Evolutionary conservation across 1,139 yeast genomes (phyloP).

Genomic region (Suhomyces ambrosiae): DNA sequence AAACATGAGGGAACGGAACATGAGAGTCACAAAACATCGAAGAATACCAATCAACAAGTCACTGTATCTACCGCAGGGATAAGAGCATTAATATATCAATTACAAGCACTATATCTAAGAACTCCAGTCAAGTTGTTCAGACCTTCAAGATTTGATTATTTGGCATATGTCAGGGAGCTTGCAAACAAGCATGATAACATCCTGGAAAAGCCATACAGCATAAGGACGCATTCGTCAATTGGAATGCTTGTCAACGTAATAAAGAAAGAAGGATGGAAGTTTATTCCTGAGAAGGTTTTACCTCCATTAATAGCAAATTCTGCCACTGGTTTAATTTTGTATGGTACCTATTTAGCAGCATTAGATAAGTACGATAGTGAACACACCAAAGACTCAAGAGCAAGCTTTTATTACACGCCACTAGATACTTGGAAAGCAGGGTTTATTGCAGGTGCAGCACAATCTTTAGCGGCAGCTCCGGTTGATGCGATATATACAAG

Average conservation of each 20-base stretch:
- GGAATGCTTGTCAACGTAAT: slow-evolving; percentile 75
- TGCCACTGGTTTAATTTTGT: slow-evolving; percentile 80
- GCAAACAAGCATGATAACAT: slow-evolving; percentile 52
- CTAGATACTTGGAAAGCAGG: slow-evolving; percentile 78
- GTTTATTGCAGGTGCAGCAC: slow-evolving; percentile 79
- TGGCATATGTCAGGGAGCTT: slow-evolving; percentile 63
- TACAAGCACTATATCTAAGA: slow-evolving; percentile 75
- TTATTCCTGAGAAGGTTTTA: slow-evolving; percentile 78
- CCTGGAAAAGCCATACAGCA: slow-evolving; percentile 59
- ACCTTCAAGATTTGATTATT: slow-evolving; percentile 86
- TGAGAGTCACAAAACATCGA: slow-evolving; percentile 4
- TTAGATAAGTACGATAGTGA: slow-evolving; percentile 32
- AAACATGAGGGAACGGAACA: slow-evolving; percentile 2
- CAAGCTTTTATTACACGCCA: slow-evolving; percentile 29
- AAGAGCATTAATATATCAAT: slow-evolving; percentile 78
- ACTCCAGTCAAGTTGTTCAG: slow-evolving; percentile 85
- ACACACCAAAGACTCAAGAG: slow-evolving; percentile 9
- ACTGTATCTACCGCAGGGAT: slow-evolving; percentile 74
- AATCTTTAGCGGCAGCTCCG: slow-evolving; percentile 92
- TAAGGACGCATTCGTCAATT: slow-evolving; percentile 73
- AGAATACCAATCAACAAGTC: slow-evolving; percentile 37
- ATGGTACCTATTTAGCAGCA: slow-evolving; percentile 72
- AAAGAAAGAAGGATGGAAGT: slow-evolving; percentile 79
- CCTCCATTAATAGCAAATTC: slow-evolving; percentile 91
- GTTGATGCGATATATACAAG: slow-evolving; percentile 88